These are phyloP conservation scores for Limnanthes douglasii DNA, from an alignment of 345 rosid genomes.

Conservation along the genomic window DNA sequence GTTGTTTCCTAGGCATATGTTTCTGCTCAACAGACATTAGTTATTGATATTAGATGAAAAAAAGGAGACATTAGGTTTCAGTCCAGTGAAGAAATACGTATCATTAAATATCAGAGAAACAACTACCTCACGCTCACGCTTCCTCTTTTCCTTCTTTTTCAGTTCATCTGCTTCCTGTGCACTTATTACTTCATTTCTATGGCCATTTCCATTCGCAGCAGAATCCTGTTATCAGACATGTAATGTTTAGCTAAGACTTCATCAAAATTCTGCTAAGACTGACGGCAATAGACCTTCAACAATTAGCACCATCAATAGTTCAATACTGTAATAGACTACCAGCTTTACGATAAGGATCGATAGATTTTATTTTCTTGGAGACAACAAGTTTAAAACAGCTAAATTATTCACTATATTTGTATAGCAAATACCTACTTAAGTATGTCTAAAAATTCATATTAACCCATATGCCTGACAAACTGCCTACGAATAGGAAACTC, in stretches of 20 bases:
- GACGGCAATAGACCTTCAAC: too few relatives aligned
- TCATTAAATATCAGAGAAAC: conserved; percentile 6
- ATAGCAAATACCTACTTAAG: too few relatives aligned
- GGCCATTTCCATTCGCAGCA: conserved; percentile 26
- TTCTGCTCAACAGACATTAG: conserved; percentile 30
- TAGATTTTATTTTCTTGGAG: too few relatives aligned
- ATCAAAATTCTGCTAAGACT: too few relatives aligned
- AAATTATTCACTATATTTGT: too few relatives aligned
- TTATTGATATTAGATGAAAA: conserved; percentile 8
- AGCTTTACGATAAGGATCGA: too few relatives aligned
- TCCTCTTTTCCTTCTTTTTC: conserved; percentile 86
- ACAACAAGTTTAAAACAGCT: too few relatives aligned
- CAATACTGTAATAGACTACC: too few relatives aligned
- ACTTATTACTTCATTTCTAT: conserved; percentile 50
- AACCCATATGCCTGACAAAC: neutral
- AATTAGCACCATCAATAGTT: too few relatives aligned
- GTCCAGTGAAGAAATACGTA: conserved; percentile 2
- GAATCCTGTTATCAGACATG: conserved; percentile 57
- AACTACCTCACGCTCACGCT: conserved; percentile 69
- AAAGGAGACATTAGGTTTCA: conserved; percentile 2
- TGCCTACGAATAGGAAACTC: neutral
- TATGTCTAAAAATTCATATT: neutral
- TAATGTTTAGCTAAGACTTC: too few relatives aligned
- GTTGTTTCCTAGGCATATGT: conserved; percentile 77
- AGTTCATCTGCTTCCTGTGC: conserved; percentile 85